These are phyloP conservation scores for Dipteronia dyeriana DNA, from an alignment of 345 rosid genomes.

Conservation along the genomic window DNA sequence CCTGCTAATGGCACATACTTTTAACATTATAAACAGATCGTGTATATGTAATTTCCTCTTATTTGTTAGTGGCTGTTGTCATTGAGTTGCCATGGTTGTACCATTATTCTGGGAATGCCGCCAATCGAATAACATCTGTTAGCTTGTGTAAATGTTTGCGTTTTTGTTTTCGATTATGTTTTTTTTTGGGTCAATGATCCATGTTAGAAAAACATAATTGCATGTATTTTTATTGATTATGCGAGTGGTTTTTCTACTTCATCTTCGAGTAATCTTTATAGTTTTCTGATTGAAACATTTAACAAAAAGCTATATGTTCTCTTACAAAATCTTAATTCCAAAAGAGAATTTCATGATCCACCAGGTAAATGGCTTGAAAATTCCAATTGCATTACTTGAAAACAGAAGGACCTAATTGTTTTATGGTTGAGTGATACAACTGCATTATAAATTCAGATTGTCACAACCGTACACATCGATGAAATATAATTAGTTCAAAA, in stretches of 20 bases:
- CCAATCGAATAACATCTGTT: slow-evolving; percentile 13
- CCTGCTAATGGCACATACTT: slow-evolving; percentile 14
- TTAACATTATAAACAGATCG: slow-evolving; percentile 7
- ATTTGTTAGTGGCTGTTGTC: slow-evolving; percentile 9
- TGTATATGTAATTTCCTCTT: slow-evolving; percentile 21
- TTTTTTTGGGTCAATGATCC: background rate
- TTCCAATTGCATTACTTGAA: no score
- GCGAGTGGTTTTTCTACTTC: slow-evolving; percentile 12
- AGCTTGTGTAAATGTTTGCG: slow-evolving; percentile 20
- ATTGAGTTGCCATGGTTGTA: slow-evolving; percentile 17
- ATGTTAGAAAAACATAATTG: background rate
- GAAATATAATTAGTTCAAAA: no score
- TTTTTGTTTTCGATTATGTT: background rate
- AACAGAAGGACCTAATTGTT: no score
- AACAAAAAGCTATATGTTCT: no score
- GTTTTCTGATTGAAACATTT: background rate
- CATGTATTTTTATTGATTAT: slow-evolving; percentile 11
- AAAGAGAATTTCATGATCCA: no score
- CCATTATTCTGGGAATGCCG: slow-evolving; percentile 11
- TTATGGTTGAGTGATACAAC: no score
- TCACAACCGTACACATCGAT: no score
- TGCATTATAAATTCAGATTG: no score
- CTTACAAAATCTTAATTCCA: no score
- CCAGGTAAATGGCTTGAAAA: no score
- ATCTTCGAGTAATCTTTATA: background rate